Evolutionary conservation across 2,329 filamentous ascomycete species (phyloP).

Genomic region (Cladobotryum mycophilum): DNA sequence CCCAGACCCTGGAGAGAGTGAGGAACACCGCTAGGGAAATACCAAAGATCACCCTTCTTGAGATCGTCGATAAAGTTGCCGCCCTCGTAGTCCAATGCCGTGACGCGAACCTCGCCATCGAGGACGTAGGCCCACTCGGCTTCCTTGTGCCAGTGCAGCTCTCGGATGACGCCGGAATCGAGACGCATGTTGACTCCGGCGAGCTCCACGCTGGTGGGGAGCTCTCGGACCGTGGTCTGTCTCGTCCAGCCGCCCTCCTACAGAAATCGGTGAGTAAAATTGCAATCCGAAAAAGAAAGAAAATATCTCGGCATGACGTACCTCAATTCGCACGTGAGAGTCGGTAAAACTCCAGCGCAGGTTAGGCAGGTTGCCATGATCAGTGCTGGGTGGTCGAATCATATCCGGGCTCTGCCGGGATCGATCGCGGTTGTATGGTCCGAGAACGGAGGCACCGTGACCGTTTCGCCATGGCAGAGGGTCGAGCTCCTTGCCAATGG

Average conservation of each 20-base stretch:
- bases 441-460: constrained; percentile 58
- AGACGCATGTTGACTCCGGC: constrained; percentile 76
- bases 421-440: constrained; percentile 62
- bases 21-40: constrained; percentile 71
- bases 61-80: constrained; percentile 73
- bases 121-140: constrained; percentile 74
- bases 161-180: constrained; percentile 64
- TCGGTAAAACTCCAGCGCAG: constrained; percentile 67
- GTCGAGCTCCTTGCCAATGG: constrained; percentile 53
- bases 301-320: constrained; percentile 22
- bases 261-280: background rate
- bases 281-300: background rate
- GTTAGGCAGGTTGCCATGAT: constrained; percentile 63
- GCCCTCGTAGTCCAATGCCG: constrained; percentile 67
- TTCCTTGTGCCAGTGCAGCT: constrained; percentile 77
- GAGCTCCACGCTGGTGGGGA: constrained; percentile 61
- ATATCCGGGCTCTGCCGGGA: constrained; percentile 66
- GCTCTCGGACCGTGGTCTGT: constrained; percentile 62
- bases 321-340: constrained; percentile 58
- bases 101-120: constrained; percentile 63
- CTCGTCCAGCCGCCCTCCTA: constrained; percentile 72
- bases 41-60: constrained; percentile 72
- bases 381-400: constrained; percentile 65
- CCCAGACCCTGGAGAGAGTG: constrained; percentile 70
- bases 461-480: constrained; percentile 61